A percentile compares a stretch with the other conserved stretches of the same genome.
phyloP scores from a whole-genome alignment of 2,329 filamentous ascomycete species.

The Cryphonectria nitschkei region DNA sequence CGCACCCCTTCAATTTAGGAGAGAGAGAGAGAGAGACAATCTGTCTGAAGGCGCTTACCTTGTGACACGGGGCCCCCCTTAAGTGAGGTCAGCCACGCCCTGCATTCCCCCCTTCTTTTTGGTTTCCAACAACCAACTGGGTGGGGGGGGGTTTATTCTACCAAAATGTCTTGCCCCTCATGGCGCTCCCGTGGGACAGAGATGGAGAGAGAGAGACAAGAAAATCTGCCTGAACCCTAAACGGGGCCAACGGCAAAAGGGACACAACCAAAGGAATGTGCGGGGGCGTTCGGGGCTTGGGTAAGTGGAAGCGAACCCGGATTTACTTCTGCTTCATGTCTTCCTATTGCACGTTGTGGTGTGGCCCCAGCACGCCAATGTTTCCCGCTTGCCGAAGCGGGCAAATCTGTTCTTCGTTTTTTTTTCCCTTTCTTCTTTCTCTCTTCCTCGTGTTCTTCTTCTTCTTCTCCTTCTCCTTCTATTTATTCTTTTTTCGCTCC shows the following conservation, averaged over 20 bases:
- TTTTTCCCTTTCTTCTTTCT: no score
- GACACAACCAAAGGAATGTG: not conserved
- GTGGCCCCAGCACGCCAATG: not conserved
- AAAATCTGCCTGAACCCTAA: no score
- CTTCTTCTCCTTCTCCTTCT: no score
- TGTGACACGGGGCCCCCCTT: not conserved
- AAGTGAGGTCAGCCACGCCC: not conserved
- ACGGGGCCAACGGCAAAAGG: not conserved
- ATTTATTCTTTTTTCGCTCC: no score
- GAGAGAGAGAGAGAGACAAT: not conserved
- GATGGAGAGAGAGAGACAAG: no score
- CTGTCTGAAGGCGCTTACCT: not conserved
- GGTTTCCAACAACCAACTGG: not conserved
- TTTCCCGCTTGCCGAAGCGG: not conserved
- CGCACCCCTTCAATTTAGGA: no score
- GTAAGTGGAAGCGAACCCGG: conserved; percentile 8
- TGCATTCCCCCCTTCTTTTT: not conserved
- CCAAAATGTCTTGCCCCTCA: no score
- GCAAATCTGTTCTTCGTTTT: not conserved
- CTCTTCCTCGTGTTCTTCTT: no score
- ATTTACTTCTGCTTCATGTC: conserved; percentile 1
- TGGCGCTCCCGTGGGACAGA: no score
- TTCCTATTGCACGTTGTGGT: no score
- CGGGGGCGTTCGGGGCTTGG: not conserved
- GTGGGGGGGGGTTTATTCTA: no score